Conservation (phyloP, 208 protist genomes). For the Trypanosoma lewisi region DNA sequence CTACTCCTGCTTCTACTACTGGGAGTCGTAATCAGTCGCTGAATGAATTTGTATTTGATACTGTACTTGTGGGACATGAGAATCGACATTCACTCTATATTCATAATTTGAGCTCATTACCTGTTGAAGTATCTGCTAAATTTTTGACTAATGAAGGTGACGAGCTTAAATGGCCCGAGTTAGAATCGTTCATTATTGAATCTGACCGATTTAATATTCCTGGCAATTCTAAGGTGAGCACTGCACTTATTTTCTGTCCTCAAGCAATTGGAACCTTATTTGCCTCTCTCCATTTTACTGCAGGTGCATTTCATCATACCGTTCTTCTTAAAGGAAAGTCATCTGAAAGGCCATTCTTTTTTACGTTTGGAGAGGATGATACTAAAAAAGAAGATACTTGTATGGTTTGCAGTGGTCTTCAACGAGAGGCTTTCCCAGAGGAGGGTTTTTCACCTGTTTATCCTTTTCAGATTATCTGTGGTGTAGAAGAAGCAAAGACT, state of each 20-base stretch:
- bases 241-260: constrained; percentile 32
- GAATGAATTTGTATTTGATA: constrained; percentile 34
- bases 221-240: constrained; percentile 27
- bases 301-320: constrained; percentile 39
- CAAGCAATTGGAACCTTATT: constrained; percentile 26
- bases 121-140: constrained; percentile 49
- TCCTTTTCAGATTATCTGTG: constrained; percentile 41
- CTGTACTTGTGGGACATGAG: constrained; percentile 32
- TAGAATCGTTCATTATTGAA: constrained; percentile 50
- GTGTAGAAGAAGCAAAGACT: constrained; percentile 37
- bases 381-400: neutral
- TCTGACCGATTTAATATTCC: constrained; percentile 36
- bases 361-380: constrained; percentile 25
- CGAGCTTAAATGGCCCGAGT: constrained; percentile 23
- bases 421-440: constrained; percentile 7
- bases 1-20: too few relatives aligned
- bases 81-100: constrained; percentile 28
- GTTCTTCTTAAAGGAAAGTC: constrained; percentile 36
- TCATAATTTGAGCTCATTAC: constrained; percentile 59
- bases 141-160: constrained; percentile 15
- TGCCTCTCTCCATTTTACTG: constrained; percentile 24
- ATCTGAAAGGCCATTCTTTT: constrained; percentile 29
- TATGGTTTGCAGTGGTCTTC: constrained; percentile 6
- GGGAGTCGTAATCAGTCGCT: constrained; percentile 23
- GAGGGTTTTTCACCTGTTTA: constrained; percentile 22